Base-by-base conservation (phyloP, 257 asterid genomes). In the Salvia hispanica region DNA sequence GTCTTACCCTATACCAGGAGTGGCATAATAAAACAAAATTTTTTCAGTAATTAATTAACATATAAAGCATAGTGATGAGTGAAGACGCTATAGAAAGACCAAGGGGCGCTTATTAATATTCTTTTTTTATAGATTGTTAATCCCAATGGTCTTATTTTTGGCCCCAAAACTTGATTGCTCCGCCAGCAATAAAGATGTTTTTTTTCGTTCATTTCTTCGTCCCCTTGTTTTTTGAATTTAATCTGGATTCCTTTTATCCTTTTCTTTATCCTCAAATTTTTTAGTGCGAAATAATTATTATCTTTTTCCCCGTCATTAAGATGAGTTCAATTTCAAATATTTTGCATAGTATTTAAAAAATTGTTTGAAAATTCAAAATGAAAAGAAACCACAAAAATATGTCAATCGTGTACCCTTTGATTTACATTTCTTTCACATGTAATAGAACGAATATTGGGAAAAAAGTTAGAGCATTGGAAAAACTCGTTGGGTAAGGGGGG, bases 101-200 rank as follows among this genome's bases (percentile, higher is more conserved):
- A 11, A 56, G 4, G 39, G 12, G 42, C 43, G 12, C 28, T 11
- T 5, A 25, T 25, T 25, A 25, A 25, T 14, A 43, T 46, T 7
- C 28, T 42, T 59, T 59, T 53, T 45, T 54, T 62, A 60, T 54
- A 36, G 66, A 56, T 62, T 62, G 72, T 61, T 55, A 14, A 71
- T 67, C 77, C 69, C 81, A 14, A 69, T 55, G 58, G 69, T 51
- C 63, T 55, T 42, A 57, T 37, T 56, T 76, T 61, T 40, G 72
- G 74, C 77, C 69, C n/a, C n/a, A n/a, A 77, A 67, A 72, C 74
- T 63, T 62, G n/a, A 4, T 40, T 28, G 62, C 4, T 72, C 72
- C 64, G 75, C 66, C 78, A 60, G 39, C 12, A 25, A 67, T 67
- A 67, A 67, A 68, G 54, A 34, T 36, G 56, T 68, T 62, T 72